Conservation (phyloP, 345 rosid species). For the Aegle marmelos region DNA sequence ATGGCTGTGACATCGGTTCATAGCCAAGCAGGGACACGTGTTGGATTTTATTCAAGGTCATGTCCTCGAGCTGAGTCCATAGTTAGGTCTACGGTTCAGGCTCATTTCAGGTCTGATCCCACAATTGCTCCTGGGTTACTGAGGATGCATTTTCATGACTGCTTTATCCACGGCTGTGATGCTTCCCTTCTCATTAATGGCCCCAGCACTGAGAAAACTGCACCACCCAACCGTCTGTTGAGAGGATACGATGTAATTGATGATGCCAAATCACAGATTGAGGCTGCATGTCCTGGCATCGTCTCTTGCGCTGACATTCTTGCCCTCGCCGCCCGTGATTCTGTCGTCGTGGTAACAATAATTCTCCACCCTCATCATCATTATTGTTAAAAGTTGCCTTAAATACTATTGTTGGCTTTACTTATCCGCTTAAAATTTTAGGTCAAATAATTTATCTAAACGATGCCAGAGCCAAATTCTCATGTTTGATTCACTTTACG, state of each 20-base stretch:
- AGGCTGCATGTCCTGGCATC: slow-evolving; percentile 42
- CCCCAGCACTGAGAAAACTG: slow-evolving; percentile 43
- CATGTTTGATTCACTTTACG: too few species aligned
- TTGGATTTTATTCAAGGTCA: slow-evolving; percentile 36
- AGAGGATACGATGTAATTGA: slow-evolving; percentile 49
- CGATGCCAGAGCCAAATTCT: too few species aligned
- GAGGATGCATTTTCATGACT: slow-evolving; percentile 62
- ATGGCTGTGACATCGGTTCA: slow-evolving; percentile 13
- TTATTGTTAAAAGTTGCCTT: too few species aligned
- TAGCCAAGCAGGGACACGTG: slow-evolving; percentile 23
- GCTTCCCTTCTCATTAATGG: slow-evolving; percentile 49
- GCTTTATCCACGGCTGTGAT: slow-evolving; percentile 51
- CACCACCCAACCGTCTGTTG: slow-evolving; percentile 39
- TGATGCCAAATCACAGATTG: slow-evolving; percentile 47
- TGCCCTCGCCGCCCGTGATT: slow-evolving; percentile 55
- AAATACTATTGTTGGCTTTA: too few species aligned
- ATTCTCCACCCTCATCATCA: neutral
- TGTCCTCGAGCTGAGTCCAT: slow-evolving; percentile 51
- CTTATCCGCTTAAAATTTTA: too few species aligned
- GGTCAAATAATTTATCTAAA: too few species aligned
- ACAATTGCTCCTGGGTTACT: slow-evolving; percentile 44
- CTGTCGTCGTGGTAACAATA: slow-evolving; percentile 39
- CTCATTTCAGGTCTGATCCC: slow-evolving; percentile 30
- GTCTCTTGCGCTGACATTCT: slow-evolving; percentile 65
- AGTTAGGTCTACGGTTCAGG: slow-evolving; percentile 30